A percentile compares a stretch with the other conserved stretches of the same genome.
phyloP scores from a whole-genome alignment of 2,329 filamentous ascomycete genomes.

The Arthrobotrys conoides region DNA sequence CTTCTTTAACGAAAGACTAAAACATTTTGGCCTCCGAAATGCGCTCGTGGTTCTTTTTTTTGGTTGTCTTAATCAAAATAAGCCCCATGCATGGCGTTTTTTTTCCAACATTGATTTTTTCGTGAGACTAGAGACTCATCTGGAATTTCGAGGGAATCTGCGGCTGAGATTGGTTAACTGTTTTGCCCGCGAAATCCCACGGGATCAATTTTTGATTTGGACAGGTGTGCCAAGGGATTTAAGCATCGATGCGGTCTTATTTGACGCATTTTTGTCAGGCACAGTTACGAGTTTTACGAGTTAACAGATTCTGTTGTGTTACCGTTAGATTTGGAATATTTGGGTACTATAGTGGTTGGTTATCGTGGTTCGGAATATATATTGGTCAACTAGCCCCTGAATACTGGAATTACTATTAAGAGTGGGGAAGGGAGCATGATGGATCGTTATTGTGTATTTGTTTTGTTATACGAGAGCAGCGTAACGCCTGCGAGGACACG shows the following conservation, averaged over 20 bases:
- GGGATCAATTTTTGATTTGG: constrained; percentile 48
- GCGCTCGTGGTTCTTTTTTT: constrained; percentile 41
- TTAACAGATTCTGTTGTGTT: background rate
- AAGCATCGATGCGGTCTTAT: background rate
- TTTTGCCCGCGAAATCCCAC: constrained; percentile 44
- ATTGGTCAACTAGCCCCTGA: background rate
- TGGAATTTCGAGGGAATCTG: constrained; percentile 25
- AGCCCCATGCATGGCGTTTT: constrained; percentile 4
- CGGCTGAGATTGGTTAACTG: constrained; percentile 57
- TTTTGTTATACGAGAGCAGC: background rate
- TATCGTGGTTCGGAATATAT: constrained; percentile 5
- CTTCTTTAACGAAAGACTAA: background rate
- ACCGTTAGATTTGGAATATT: constrained; percentile 13
- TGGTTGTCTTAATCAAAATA: background rate
- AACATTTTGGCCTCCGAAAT: constrained; percentile 53
- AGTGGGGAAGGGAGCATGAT: too few species aligned
- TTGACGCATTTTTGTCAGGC: constrained; percentile 14
- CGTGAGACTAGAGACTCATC: background rate
- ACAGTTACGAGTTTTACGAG: background rate
- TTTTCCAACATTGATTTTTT: background rate
- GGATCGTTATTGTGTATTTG: too few species aligned
- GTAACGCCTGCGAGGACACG: background rate
- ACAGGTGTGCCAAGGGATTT: constrained; percentile 27
- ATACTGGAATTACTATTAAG: background rate
- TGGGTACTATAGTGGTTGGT: too few species aligned